These are phyloP conservation scores for Penicillium canariense DNA, from an alignment of 495 filamentous ascomycete genomes.

Conservation along the genomic window DNA sequence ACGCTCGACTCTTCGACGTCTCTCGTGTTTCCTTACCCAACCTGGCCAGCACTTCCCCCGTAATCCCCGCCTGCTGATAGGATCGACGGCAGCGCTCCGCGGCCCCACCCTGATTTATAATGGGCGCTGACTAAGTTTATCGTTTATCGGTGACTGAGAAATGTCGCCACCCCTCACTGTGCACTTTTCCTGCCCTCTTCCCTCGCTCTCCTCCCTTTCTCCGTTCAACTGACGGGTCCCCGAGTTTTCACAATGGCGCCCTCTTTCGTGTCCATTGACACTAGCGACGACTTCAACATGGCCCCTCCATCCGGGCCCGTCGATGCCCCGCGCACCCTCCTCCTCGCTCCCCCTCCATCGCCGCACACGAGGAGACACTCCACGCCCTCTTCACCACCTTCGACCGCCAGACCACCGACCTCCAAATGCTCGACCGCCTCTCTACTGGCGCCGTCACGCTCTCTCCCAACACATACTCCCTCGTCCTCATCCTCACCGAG, in stretches of 20 bases:
- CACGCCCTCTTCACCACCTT: conserved; percentile 57
- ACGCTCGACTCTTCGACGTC: not conserved
- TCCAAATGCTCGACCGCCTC: conserved; percentile 98
- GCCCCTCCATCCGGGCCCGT: conserved; percentile 26
- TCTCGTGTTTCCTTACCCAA: conserved; percentile 7
- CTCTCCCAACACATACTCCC: conserved; percentile 73
- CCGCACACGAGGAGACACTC: conserved; percentile 63
- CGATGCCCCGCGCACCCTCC: conserved; percentile 52
- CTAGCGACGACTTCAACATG: conserved; percentile 45
- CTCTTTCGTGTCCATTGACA: conserved; percentile 45
- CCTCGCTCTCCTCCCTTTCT: not conserved
- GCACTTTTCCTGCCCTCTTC: conserved; percentile 7
- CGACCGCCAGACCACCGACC: conserved; percentile 72
- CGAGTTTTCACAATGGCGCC: conserved; percentile 28
- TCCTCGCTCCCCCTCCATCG: conserved; percentile 75
- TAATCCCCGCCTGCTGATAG: conserved; percentile 21
- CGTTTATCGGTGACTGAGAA: conserved; percentile 20
- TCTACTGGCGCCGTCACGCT: conserved; percentile 78
- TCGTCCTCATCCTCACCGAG: conserved; percentile 80
- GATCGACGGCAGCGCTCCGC: not conserved
- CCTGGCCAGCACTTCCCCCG: not conserved
- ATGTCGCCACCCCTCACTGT: conserved; percentile 29
- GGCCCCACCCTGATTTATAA: conserved; percentile 17
- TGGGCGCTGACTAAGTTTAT: conserved; percentile 26
- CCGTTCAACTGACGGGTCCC: not conserved